Base-by-base conservation (phyloP, 1,284 basidiomycete species). In the Chalciporus piperatoides region DNA sequence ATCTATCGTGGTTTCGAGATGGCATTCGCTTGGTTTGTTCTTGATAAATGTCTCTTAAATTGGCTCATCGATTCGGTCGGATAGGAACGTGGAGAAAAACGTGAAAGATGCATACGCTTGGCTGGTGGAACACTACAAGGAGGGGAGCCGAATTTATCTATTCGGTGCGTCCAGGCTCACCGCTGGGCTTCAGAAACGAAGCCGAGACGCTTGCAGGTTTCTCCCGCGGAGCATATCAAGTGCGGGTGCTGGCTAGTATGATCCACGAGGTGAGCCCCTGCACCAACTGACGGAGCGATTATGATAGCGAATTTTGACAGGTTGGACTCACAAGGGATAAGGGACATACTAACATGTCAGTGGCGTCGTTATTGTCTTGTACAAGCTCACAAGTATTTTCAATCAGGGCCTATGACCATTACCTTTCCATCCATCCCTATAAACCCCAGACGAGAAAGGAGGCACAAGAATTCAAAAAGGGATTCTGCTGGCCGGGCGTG, bases 141-240 rank as follows among this genome's bases (percentile, higher is more conserved):
- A 45, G 1, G 70, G 69, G 2, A 69, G 71, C 42, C 48, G 49
- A 14, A 71, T 73, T 17, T 74, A 61, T 48, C 44, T 74, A 7
- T 72, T 74, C 48, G 72, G 72, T 73, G 41, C 0, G 46, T 36
- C 23, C 12, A 9, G 6, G 37, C 40, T 30, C 10, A 0, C 15
- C 0, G 6, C 52, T 68, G 59, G 62, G 2, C 70, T 68, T 48
- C 12, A 17, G 21, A 24, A 30, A 9, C 69, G 60, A 33, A 7
- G n/a, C 14, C 59, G 65, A 38, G 70, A 69, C 28, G 63, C 64
- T 15, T 30, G 6, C 5, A 74, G 73, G 73, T 1, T 74, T 72
- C 47, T 75, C 72, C 37, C 61, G 71, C 25, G 73, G 72, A 2
- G 72, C 69, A 8, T 74, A 69, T 54, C 71, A 73, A 62, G 71